Conservation (phyloP, 1,284 basidiomycete genomes). For the Malassezia sympodialis region DNA sequence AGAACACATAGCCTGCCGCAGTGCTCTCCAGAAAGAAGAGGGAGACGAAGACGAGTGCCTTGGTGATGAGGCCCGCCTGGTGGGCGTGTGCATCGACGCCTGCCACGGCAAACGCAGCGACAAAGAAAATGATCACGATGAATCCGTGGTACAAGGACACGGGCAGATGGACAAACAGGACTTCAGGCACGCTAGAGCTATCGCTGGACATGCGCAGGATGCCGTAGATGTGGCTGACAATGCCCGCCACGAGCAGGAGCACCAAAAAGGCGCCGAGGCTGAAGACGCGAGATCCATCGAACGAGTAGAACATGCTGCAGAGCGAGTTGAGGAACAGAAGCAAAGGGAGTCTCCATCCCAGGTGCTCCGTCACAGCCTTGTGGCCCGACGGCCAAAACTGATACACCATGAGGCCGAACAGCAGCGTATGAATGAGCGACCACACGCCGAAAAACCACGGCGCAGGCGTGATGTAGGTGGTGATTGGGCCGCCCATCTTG, state of each 20-base stretch:
- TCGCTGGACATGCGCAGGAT: slow-evolving; percentile 73
- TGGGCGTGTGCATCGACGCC: slow-evolving; percentile 63
- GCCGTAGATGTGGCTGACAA: slow-evolving; percentile 84
- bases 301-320: slow-evolving; percentile 61
- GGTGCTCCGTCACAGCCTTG: slow-evolving; percentile 66
- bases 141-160: slow-evolving; percentile 68
- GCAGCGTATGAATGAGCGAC: slow-evolving; percentile 72
- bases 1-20: slow-evolving; percentile 72
- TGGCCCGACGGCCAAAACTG: slow-evolving; percentile 58
- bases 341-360: slow-evolving; percentile 78
- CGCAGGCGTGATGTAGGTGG: slow-evolving; percentile 80
- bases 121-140: slow-evolving; percentile 78
- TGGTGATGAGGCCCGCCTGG: slow-evolving; percentile 73
- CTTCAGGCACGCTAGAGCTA: slow-evolving; percentile 53
- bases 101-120: slow-evolving; percentile 82
- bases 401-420: slow-evolving; percentile 57
- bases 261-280: slow-evolving; percentile 75
- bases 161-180: slow-evolving; percentile 53
- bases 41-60: slow-evolving; percentile 82
- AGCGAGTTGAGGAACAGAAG: slow-evolving; percentile 71
- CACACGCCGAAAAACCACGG: slow-evolving; percentile 70
- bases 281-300: slow-evolving; percentile 53
- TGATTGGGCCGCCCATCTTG: slow-evolving; percentile 32
- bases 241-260: slow-evolving; percentile 68
- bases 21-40: slow-evolving; percentile 89